Evolutionary conservation across 495 filamentous ascomycete species (phyloP).

Genomic region (Apodospora peruviana): DNA sequence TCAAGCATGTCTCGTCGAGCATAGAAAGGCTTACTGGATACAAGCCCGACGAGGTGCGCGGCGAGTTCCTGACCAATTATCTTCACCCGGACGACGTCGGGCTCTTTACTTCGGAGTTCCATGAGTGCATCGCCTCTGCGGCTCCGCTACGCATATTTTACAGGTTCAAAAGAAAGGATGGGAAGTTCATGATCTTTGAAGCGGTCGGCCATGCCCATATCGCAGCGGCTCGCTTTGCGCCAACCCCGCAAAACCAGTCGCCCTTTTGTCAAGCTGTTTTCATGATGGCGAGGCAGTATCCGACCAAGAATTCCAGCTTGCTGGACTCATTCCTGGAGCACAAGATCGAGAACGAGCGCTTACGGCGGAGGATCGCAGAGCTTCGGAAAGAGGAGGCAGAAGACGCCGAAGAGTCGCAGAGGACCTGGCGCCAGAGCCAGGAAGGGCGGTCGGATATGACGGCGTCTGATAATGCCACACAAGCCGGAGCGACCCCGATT

Average conservation of each 20-base stretch:
- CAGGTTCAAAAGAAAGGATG: conserved; percentile 73
- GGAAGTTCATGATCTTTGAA: conserved; percentile 74
- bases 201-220: conserved; percentile 89
- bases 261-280: conserved; percentile 85
- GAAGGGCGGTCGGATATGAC: conserved; percentile 51
- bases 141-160: conserved; percentile 83
- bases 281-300: conserved; percentile 89
- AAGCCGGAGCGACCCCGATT: conserved; percentile 7
- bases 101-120: conserved; percentile 82
- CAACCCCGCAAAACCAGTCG: conserved; percentile 56
- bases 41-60: conserved; percentile 60
- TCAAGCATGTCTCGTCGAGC: conserved; percentile 81
- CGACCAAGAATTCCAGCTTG: conserved; percentile 75
- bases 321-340: conserved; percentile 95
- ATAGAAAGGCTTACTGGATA: conserved; percentile 74
- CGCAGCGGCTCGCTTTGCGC: conserved; percentile 57
- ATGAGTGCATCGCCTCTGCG: conserved; percentile 81
- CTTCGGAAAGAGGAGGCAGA: conserved; percentile 81
- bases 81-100: conserved; percentile 85
- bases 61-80: conserved; percentile 68
- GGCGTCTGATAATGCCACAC: conserved; percentile 41
- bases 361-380: conserved; percentile 77
- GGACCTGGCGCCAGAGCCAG: conserved; percentile 46
- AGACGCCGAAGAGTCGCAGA: conserved; percentile 54
- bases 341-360: conserved; percentile 92